Percentiles rank a stretch among this genome's conserved stretches.
Evolutionary conservation across 2,329 filamentous ascomycete species (phyloP).

Genomic region (Microascus cirrosus): DNA sequence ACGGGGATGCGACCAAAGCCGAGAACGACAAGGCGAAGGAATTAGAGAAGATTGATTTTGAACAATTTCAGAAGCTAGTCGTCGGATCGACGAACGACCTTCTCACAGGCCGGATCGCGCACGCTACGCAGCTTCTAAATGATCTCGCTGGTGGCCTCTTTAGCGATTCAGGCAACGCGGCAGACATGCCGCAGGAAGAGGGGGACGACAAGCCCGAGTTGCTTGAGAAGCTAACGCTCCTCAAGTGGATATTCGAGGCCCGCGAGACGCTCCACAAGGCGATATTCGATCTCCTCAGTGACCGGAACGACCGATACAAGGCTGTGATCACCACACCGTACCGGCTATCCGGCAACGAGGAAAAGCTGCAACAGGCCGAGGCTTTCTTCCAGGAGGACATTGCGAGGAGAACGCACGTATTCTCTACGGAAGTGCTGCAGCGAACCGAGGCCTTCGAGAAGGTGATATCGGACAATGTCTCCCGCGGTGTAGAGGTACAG

Average conservation of each 20-base stretch:
- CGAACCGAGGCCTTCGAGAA: constrained; percentile 67
- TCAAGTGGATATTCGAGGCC: constrained; percentile 96
- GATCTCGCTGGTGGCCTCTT: constrained; percentile 63
- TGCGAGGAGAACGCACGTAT: constrained; percentile 57
- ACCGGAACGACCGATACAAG: constrained; percentile 78
- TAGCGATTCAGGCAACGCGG: constrained; percentile 49
- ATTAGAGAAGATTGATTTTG: constrained; percentile 69
- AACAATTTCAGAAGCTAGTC: constrained; percentile 71
- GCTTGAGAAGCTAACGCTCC: constrained; percentile 81
- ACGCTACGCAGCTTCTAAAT: constrained; percentile 67
- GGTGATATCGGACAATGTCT: constrained; percentile 75
- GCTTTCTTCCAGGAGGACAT: constrained; percentile 76
- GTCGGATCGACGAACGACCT: constrained; percentile 76
- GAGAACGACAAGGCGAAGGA: constrained; percentile 62
- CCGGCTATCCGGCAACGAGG: constrained; percentile 58
- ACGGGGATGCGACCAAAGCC: constrained; percentile 60
- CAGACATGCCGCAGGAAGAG: constrained; percentile 85
- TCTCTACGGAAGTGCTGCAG: constrained; percentile 59
- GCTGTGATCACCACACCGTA: constrained; percentile 78
- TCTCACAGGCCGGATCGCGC: constrained; percentile 62
- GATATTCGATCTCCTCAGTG: constrained; percentile 72
- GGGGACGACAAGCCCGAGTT: constrained; percentile 92
- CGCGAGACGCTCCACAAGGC: constrained; percentile 80
- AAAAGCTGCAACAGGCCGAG: constrained; percentile 69
- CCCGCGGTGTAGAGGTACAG: constrained; percentile 80